Conservation (phyloP, 768 basidiomycete species). For the Lactifluus volemus region DNA sequence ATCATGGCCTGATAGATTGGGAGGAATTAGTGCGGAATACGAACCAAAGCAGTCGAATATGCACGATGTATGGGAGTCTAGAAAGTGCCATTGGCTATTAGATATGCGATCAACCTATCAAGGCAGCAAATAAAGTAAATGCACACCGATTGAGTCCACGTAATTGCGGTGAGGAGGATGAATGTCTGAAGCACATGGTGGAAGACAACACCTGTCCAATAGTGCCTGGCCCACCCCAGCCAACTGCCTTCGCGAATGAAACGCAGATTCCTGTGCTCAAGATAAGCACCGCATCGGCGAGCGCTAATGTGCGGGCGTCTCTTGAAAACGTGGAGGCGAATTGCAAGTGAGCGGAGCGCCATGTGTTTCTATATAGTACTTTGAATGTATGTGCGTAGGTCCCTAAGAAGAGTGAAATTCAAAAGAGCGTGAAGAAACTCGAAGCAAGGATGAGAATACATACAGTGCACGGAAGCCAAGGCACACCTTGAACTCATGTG, state of each 20-base stretch:
- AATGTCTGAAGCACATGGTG: slow-evolving; percentile 76
- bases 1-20: slow-evolving; percentile 52
- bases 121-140: background rate
- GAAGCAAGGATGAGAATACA: slow-evolving; percentile 22
- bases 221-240: slow-evolving; percentile 72
- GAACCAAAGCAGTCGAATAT: slow-evolving; percentile 18
- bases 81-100: slow-evolving; percentile 87
- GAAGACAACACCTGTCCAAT: slow-evolving; percentile 65
- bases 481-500: slow-evolving; percentile 71
- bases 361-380: slow-evolving; percentile 54
- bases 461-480: background rate
- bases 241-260: slow-evolving; percentile 70
- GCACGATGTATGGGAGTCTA: slow-evolving; percentile 68
- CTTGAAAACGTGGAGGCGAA: slow-evolving; percentile 86
- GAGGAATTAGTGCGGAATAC: background rate
- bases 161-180: slow-evolving; percentile 64
- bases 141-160: slow-evolving; percentile 75
- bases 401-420: slow-evolving; percentile 81
- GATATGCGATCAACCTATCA: background rate
- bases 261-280: slow-evolving; percentile 71
- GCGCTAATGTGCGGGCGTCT: slow-evolving; percentile 72
- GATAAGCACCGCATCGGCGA: slow-evolving; percentile 80
- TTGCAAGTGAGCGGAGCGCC: slow-evolving; percentile 66
- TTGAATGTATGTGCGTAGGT: slow-evolving; percentile 68
- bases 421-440: slow-evolving; percentile 96